Percentiles rank a stretch among this genome's conserved stretches.
phyloP scores from a whole-genome alignment of 106 monocot genomes.

The Platanthera zijinensis region DNA sequence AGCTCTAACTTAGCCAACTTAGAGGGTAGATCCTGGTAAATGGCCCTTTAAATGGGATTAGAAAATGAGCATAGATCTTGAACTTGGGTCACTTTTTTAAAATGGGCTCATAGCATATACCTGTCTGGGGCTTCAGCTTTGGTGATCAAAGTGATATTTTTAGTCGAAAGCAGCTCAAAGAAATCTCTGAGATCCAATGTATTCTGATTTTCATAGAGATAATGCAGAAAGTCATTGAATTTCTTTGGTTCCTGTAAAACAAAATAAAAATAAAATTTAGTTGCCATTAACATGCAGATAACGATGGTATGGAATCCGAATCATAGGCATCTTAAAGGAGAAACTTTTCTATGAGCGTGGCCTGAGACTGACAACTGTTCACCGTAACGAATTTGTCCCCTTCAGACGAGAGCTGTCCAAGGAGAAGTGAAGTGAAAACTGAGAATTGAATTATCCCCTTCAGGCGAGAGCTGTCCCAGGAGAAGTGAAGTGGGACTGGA shows the following conservation, averaged over 20 bases:
- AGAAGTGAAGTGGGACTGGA: no score
- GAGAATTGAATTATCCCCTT: no score
- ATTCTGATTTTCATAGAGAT: slow-evolving; percentile 49
- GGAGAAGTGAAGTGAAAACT: no score
- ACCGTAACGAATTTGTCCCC: no score
- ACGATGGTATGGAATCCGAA: no score
- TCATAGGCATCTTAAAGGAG: no score
- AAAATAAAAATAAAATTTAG: background rate
- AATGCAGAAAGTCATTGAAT: slow-evolving; percentile 54
- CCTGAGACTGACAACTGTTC: no score
- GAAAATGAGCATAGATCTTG: background rate
- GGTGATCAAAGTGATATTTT: slow-evolving; percentile 63
- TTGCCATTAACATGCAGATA: background rate
- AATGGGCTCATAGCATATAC: slow-evolving; percentile 18
- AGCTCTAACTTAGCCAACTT: no score
- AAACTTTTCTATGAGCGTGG: no score
- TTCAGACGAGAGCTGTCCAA: no score
- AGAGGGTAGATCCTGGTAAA: no score
- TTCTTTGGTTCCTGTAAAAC: slow-evolving; percentile 59
- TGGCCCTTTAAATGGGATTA: background rate
- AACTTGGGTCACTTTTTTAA: background rate
- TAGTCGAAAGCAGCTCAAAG: slow-evolving; percentile 44
- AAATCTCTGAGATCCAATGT: slow-evolving; percentile 45
- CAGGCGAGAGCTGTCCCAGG: no score
- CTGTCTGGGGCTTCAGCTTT: slow-evolving; percentile 83